Conservation (phyloP, 345 rosid genomes). For the Salix arbutifolia region DNA sequence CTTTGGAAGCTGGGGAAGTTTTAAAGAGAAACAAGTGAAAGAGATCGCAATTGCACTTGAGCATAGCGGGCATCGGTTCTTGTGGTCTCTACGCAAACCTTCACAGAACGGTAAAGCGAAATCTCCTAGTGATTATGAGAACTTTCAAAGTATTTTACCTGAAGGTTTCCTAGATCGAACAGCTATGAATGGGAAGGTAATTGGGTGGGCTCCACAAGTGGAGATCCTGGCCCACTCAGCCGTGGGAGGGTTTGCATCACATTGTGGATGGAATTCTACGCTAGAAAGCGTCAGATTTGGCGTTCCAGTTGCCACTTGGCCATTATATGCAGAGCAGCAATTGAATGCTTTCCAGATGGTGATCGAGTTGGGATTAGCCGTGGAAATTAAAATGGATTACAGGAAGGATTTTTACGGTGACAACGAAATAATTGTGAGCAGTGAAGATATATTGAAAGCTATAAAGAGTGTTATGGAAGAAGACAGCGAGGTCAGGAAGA, state of each 20-base stretch:
- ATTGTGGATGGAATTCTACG: constrained; percentile 21
- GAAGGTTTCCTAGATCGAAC: constrained; percentile 15
- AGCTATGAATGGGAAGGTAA: constrained; percentile 2
- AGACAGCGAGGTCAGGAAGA: neutral
- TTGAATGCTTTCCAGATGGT: constrained; percentile 9
- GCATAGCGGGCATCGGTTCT: constrained; percentile 2
- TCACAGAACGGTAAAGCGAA: neutral
- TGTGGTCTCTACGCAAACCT: constrained; percentile 20
- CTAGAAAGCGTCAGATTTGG: constrained; percentile 17
- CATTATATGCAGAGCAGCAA: constrained; percentile 16
- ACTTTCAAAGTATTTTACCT: neutral
- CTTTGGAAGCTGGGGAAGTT: constrained; percentile 18
- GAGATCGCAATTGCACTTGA: constrained; percentile 13
- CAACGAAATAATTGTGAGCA: neutral
- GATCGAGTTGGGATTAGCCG: constrained; percentile 10
- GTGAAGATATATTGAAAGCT: neutral
- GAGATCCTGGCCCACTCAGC: constrained; percentile 2
- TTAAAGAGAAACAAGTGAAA: constrained; percentile 6
- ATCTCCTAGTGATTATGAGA: neutral
- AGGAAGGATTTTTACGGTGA: neutral
- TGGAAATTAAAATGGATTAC: constrained; percentile 14
- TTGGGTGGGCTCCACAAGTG: constrained; percentile 23
- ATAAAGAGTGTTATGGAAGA: neutral
- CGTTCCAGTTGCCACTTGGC: constrained; percentile 18
- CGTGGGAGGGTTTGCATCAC: constrained; percentile 8